These are phyloP conservation scores for Fraxinus cuspidata DNA, from an alignment of 257 asterid genomes.

Conservation along the genomic window DNA sequence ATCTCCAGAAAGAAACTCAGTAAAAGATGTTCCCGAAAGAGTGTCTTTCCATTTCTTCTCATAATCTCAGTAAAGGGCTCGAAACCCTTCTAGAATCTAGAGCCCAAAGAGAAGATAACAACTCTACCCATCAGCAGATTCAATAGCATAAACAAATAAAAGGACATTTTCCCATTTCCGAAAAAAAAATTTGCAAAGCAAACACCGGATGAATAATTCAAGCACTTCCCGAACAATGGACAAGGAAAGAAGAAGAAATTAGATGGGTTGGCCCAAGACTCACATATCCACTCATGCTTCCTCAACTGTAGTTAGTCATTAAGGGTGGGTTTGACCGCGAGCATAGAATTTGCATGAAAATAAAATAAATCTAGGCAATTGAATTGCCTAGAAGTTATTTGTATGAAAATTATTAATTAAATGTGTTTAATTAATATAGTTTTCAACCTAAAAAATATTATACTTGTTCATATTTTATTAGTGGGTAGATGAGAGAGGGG, in stretches of 20 bases:
- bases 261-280: neutral
- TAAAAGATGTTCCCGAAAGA: neutral
- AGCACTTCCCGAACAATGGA: neutral
- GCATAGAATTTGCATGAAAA: too few species aligned
- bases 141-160: too few species aligned
- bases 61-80: neutral
- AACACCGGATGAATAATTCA: neutral
- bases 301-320: neutral
- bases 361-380: too few species aligned
- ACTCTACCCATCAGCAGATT: neutral
- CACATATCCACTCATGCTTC: neutral
- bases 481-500: too few species aligned
- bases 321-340: too few species aligned
- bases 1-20: too few species aligned
- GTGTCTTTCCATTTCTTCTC: neutral
- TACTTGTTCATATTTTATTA: too few species aligned
- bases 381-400: too few species aligned
- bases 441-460: too few species aligned
- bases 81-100: neutral
- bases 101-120: neutral
- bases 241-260: neutral
- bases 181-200: neutral
- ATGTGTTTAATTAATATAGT: too few species aligned
- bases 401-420: too few species aligned
- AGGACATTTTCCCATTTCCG: neutral